These are phyloP conservation scores for Tritrichomonas musculus DNA, from an alignment of 208 protist species.

Conservation along the genomic window DNA sequence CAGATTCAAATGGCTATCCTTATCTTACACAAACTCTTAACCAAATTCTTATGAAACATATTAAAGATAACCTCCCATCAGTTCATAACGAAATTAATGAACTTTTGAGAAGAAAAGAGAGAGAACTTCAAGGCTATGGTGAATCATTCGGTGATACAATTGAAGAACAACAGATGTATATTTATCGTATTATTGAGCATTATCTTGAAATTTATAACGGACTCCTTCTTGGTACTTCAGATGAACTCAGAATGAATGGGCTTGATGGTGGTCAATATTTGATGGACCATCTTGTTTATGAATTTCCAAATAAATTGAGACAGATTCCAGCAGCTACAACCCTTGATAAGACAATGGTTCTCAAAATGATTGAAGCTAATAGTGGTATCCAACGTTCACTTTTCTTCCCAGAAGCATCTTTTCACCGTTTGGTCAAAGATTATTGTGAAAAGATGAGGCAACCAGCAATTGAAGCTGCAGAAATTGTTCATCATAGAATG, in stretches of 20 bases:
- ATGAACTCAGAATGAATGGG: background rate
- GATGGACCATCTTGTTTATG: background rate
- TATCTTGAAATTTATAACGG: background rate
- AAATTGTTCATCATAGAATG: slow-evolving; percentile 24
- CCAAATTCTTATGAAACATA: slow-evolving; percentile 82
- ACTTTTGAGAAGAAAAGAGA: slow-evolving; percentile 33
- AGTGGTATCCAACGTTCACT: background rate
- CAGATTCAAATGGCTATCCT: slow-evolving; percentile 41
- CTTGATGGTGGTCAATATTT: slow-evolving; percentile 17
- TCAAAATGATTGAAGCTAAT: slow-evolving; percentile 6
- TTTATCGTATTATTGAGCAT: background rate
- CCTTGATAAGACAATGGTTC: background rate
- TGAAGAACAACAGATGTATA: background rate
- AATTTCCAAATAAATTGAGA: background rate
- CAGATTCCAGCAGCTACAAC: background rate
- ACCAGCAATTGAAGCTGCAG: background rate
- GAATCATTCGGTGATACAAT: background rate
- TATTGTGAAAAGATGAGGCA: background rate
- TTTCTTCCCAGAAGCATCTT: slow-evolving; percentile 29
- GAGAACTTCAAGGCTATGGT: slow-evolving; percentile 36
- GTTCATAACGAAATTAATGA: slow-evolving; percentile 57
- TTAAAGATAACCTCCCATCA: slow-evolving; percentile 76
- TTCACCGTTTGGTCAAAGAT: background rate
- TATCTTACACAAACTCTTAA: slow-evolving; percentile 49
- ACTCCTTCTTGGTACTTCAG: background rate